Base-by-base conservation (phyloP, 148 eudicot genomes). In the Talinum fruticosum region DNA sequence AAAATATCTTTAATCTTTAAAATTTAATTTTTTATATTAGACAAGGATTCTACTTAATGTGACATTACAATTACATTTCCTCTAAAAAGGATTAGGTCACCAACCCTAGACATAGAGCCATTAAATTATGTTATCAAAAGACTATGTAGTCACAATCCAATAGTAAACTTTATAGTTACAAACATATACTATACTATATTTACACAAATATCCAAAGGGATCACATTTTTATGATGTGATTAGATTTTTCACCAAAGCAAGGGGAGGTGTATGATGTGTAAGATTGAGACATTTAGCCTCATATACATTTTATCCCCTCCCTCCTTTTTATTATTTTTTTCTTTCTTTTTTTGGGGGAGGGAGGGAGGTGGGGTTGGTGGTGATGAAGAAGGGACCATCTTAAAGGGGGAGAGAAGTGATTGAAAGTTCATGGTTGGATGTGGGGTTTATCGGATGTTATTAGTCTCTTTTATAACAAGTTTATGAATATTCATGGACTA, bases 71-170 rank as follows among this genome's bases (percentile, higher is more conserved):
- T 7, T 7, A 2, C 38, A 2, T 35, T 68, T 35, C 15, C 15
- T 21, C 5, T 0, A 18, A 23, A 23, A 23, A 12, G 2, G 35
- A 66, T 28, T n/a, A 75, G 53, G 77, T 75, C 77, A 75, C 77
- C 77, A 19, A 75, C 76, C 76, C 33, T 35, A 75, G n/a, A 23
- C 28, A 75, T 13, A 8, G 3, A 59, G 45, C 66, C 29, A 34
- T 30, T 68, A 41, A 61, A 47, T n/a, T 61, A 3, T 74, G 18
- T 69, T 12, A 30, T 34, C 24, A 1, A 30, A 67, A 65, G 36
- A 2, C 36, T 19, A 67, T 33, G 8, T 57, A 57, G 71, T 33
- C 44, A 36, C 21, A 67, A 67, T 67, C 71, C 30, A 12, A 66
- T 54, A 21, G 61, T 66, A 66, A 32, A 33, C 1, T 14, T 32